phyloP scores from a whole-genome alignment of 2,329 filamentous ascomycete genomes.

The Fusarium coffeatum region DNA sequence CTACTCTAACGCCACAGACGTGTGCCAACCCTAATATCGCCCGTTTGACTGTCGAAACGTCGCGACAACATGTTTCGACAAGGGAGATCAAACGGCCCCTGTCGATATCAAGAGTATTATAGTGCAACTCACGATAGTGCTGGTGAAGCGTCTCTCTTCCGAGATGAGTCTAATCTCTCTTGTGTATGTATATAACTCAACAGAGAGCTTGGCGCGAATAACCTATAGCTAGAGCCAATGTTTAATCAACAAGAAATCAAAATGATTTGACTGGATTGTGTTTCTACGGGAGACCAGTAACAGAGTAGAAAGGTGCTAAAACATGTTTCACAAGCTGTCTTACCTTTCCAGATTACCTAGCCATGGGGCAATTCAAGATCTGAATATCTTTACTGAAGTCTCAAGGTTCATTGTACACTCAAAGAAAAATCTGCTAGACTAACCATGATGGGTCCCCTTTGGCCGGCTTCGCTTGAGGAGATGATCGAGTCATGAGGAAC shows the following conservation, averaged over 20 bases:
- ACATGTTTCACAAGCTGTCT: constrained; percentile 32
- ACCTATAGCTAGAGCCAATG: background rate
- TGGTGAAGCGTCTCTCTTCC: constrained; percentile 5
- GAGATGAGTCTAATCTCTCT: constrained; percentile 9
- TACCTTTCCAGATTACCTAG: constrained; percentile 1
- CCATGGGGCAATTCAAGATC: constrained; percentile 19
- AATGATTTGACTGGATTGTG: constrained; percentile 20
- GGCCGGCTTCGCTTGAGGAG: background rate
- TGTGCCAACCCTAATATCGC: constrained; percentile 14
- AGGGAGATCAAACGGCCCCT: constrained; percentile 19
- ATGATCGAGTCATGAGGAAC: constrained; percentile 15
- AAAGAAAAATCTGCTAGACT: background rate
- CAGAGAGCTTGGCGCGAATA: constrained; percentile 7
- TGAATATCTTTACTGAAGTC: constrained; percentile 1
- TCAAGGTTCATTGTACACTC: background rate
- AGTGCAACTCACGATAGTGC: background rate
- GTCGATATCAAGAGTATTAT: constrained; percentile 6
- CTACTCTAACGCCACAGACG: constrained; percentile 36
- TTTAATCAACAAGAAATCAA: background rate
- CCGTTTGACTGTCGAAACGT: constrained; percentile 13
- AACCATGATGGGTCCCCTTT: background rate
- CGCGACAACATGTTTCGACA: constrained; percentile 14
- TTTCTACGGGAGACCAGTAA: constrained; percentile 27
- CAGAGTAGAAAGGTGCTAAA: constrained; percentile 3
- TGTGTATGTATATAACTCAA: background rate